phyloP scores from a whole-genome alignment of 2,329 filamentous ascomycete genomes.

The Verticillium nubilum region DNA sequence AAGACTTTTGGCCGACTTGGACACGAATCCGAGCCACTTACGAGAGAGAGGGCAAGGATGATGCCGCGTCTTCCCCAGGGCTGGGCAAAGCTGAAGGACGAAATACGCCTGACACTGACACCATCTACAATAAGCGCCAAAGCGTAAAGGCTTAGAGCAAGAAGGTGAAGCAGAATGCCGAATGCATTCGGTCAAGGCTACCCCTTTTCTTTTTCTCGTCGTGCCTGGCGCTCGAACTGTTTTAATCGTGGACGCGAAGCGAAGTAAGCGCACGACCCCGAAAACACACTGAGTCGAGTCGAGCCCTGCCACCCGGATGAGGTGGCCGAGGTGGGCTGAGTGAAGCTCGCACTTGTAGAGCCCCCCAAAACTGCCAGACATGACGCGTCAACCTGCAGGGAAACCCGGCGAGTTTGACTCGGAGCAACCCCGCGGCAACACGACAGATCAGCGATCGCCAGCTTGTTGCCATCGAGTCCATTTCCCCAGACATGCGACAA shows the following conservation, averaged over 20 bases:
- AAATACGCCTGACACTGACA: not conserved
- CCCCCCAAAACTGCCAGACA: constrained; percentile 1
- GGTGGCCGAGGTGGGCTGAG: not conserved
- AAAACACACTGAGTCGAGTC: not conserved
- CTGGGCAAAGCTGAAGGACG: not conserved
- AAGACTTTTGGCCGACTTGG: not conserved
- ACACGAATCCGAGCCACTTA: not conserved
- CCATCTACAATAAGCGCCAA: not conserved
- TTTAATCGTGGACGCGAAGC: not conserved
- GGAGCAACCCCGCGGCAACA: not conserved
- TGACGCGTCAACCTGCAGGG: constrained; percentile 10
- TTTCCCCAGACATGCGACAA: not conserved
- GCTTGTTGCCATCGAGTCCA: not conserved
- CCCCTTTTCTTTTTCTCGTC: not conserved
- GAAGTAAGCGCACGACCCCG: not conserved
- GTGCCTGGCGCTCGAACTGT: not conserved
- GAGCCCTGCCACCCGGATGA: constrained; percentile 2
- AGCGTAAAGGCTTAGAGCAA: not conserved
- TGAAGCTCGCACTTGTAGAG: not conserved
- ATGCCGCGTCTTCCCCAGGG: not conserved
- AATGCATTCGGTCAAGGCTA: not conserved
- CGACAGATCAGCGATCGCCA: not conserved
- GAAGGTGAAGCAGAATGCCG: not conserved
- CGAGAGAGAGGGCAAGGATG: not conserved
- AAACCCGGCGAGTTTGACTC: constrained; percentile 2